Evolutionary conservation across 1,284 basidiomycete genomes (phyloP).

Genomic region (Fomes fomentarius): DNA sequence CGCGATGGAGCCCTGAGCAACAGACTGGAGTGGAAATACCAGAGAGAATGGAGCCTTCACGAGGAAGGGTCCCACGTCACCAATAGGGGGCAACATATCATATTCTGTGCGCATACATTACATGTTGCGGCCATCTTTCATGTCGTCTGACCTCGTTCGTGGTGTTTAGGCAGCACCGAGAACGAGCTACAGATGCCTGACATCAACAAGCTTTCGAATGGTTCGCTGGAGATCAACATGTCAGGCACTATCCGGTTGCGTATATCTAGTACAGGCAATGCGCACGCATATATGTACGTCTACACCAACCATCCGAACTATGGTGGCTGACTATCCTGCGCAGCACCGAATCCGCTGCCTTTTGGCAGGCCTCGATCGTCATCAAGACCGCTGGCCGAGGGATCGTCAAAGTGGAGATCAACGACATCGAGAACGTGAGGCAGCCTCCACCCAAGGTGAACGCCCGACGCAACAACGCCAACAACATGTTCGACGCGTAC

Average conservation of each 20-base stretch:
- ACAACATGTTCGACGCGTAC: constrained; percentile 18
- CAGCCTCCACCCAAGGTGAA: constrained; percentile 3
- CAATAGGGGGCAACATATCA: constrained; percentile 16
- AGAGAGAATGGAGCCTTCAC: constrained; percentile 16
- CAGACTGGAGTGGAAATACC: constrained; percentile 25
- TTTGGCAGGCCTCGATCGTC: constrained; percentile 22
- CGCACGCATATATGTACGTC: constrained; percentile 7
- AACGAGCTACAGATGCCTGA: constrained; percentile 28
- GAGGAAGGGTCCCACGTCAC: constrained; percentile 4
- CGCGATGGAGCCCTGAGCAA: constrained; percentile 18
- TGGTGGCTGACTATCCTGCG: not conserved
- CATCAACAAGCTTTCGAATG: constrained; percentile 18
- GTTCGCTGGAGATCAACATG: constrained; percentile 26
- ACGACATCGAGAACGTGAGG: constrained; percentile 13
- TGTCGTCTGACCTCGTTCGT: not conserved
- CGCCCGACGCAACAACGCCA: not conserved
- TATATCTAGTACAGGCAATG: not conserved
- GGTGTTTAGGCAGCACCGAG: constrained; percentile 27
- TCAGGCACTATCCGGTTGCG: constrained; percentile 24
- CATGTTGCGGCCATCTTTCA: no score
- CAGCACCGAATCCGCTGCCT: constrained; percentile 23
- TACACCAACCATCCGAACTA: not conserved
- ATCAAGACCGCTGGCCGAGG: constrained; percentile 15
- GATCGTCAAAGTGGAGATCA: constrained; percentile 21
- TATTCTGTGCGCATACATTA: constrained; percentile 20